A percentile compares a stretch with the other conserved stretches of the same genome.
Evolutionary conservation across 2,329 filamentous ascomycete genomes (phyloP).

Genomic region (Didymella arachidicola): DNA sequence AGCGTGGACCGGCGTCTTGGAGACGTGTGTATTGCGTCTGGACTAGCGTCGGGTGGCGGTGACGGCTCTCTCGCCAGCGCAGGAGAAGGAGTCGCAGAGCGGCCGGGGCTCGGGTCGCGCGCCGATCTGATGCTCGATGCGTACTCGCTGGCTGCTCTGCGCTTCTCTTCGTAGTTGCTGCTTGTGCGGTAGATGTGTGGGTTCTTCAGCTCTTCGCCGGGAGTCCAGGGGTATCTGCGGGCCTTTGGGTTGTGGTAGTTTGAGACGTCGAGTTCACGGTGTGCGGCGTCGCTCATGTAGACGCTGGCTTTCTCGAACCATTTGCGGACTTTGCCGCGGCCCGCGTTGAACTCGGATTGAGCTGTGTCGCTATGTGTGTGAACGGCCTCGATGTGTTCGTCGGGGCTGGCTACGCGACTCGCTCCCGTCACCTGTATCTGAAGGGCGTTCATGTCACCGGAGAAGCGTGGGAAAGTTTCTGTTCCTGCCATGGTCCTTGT

Average conservation of each 20-base stretch:
- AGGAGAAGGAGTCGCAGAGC: constrained; percentile 23
- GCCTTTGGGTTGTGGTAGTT: constrained; percentile 59
- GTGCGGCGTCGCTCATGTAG: constrained; percentile 58
- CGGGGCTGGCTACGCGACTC: constrained; percentile 2
- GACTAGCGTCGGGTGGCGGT: constrained; percentile 23
- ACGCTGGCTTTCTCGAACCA: constrained; percentile 55
- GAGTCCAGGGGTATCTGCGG: constrained; percentile 63
- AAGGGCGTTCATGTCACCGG: constrained; percentile 25
- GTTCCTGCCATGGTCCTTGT: neutral
- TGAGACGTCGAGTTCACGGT: constrained; percentile 56
- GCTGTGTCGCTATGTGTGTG: constrained; percentile 11
- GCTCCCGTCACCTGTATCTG: constrained; percentile 27
- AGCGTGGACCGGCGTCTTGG: constrained; percentile 31
- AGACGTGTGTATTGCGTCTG: constrained; percentile 9
- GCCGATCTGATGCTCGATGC: constrained; percentile 44
- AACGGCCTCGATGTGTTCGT: constrained; percentile 9
- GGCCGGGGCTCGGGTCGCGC: constrained; percentile 26
- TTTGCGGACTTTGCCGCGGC: constrained; percentile 42
- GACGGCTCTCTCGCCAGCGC: neutral
- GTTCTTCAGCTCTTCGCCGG: constrained; percentile 62
- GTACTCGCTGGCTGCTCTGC: constrained; percentile 50
- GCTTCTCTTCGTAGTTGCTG: constrained; percentile 52
- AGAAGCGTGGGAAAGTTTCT: constrained; percentile 25
- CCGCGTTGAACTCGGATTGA: constrained; percentile 24
- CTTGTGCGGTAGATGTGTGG: constrained; percentile 50